phyloP scores from a whole-genome alignment of 2,329 filamentous ascomycete genomes.

The Cucurbitaria berberidis region DNA sequence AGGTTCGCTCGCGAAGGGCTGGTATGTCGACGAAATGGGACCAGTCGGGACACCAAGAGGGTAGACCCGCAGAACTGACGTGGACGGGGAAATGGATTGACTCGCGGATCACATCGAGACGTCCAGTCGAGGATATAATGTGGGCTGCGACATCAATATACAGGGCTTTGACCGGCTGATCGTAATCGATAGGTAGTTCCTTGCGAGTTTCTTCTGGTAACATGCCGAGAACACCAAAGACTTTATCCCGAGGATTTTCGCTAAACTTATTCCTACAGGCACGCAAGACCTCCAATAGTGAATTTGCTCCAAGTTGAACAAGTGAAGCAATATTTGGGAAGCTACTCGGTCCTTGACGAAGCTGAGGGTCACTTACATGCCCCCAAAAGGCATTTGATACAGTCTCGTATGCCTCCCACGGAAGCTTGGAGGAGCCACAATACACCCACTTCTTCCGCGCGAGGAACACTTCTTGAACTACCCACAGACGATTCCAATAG shows the following conservation, averaged over 20 bases:
- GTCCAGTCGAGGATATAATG: conserved; percentile 28
- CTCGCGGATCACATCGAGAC: conserved; percentile 48
- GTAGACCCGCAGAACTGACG: conserved; percentile 31
- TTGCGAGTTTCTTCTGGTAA: conserved; percentile 31
- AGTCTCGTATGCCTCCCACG: conserved; percentile 40
- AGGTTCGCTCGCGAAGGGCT: conserved; percentile 22
- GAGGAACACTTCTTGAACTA: conserved; percentile 54
- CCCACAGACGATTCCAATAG: conserved; percentile 51
- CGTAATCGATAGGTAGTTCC: conserved; percentile 42
- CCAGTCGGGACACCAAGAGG: conserved; percentile 49
- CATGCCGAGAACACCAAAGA: conserved; percentile 47
- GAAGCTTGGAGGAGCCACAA: conserved; percentile 46
- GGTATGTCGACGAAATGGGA: conserved; percentile 32
- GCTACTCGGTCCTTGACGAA: conserved; percentile 23
- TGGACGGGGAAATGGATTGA: conserved; percentile 42
- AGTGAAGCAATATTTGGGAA: conserved; percentile 18
- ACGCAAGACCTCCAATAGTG: conserved; percentile 32
- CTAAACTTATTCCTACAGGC: conserved; percentile 33
- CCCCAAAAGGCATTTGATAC: conserved; percentile 28
- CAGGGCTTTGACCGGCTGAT: conserved; percentile 38
- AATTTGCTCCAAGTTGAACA: conserved; percentile 12
- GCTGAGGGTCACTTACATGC: conserved; percentile 15
- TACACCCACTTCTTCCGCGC: conserved; percentile 46
- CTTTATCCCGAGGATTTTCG: conserved; percentile 46
- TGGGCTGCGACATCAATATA: conserved; percentile 47